phyloP scores from a whole-genome alignment of 2,329 filamentous ascomycete genomes.

The Whalleya microplaca region DNA sequence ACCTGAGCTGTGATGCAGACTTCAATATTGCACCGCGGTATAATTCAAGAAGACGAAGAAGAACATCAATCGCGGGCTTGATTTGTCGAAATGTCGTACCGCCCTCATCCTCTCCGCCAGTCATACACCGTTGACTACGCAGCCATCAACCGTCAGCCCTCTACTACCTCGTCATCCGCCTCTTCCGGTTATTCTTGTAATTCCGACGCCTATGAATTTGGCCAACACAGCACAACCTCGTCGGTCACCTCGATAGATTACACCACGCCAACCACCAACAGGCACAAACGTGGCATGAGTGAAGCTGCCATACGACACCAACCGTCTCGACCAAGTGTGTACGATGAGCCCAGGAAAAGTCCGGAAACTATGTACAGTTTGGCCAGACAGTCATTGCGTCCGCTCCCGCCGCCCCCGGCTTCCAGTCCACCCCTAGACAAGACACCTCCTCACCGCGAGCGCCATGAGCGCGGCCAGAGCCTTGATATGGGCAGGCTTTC shows the following conservation, averaged over 20 bases:
- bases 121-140: conserved; percentile 47
- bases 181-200: conserved; percentile 65
- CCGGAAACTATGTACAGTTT: conserved; percentile 71
- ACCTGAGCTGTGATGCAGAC: conserved; percentile 37
- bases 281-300: conserved; percentile 77
- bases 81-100: conserved; percentile 56
- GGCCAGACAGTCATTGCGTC: conserved; percentile 76
- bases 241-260: conserved; percentile 71
- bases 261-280: conserved; percentile 44
- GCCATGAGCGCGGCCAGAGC: conserved; percentile 65
- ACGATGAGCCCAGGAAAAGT: conserved; percentile 46
- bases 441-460: conserved; percentile 43
- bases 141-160: conserved; percentile 63
- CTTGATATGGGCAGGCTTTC: conserved; percentile 63
- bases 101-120: conserved; percentile 61
- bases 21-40: conserved; percentile 27
- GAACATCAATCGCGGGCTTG: conserved; percentile 21
- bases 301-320: conserved; percentile 63
- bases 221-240: conserved; percentile 70
- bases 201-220: conserved; percentile 58
- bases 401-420: conserved; percentile 69
- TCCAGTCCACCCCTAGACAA: conserved; percentile 38
- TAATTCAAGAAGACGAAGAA: conserved; percentile 32
- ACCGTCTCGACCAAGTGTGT: conserved; percentile 51
- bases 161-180: conserved; percentile 71